These are phyloP conservation scores for Aspergillus amoenus DNA, from an alignment of 2,329 filamentous ascomycete genomes.

Conservation along the genomic window DNA sequence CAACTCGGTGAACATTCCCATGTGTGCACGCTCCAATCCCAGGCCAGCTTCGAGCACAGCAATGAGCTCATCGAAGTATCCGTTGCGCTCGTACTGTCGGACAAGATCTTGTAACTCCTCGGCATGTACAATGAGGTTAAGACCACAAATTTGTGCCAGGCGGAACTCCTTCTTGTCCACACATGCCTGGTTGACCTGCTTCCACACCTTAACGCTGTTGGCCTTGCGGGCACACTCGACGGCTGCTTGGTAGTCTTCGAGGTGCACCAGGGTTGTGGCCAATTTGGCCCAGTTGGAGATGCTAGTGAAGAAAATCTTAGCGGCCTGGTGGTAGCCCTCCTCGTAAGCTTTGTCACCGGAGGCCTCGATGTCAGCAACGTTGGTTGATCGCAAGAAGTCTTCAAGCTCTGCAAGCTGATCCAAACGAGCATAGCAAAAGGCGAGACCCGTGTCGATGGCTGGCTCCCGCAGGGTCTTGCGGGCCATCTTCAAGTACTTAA, in stretches of 20 bases:
- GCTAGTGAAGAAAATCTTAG: constrained; percentile 97
- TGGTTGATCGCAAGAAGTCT: constrained; percentile 89
- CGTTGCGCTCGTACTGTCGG: constrained; percentile 93
- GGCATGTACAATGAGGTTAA: constrained; percentile 96
- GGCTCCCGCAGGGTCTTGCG: constrained; percentile 95
- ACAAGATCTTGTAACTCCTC: constrained; percentile 92
- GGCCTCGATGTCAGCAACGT: constrained; percentile 93
- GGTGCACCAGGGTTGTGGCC: constrained; percentile 93
- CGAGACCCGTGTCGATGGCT: constrained; percentile 87
- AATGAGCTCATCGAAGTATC: constrained; percentile 98
- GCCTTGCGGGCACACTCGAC: constrained; percentile 98
- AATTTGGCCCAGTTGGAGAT: constrained; percentile 99
- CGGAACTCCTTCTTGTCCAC: constrained; percentile 98
- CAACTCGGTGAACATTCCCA: constrained; percentile 95
- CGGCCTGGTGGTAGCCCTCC: constrained; percentile 90
- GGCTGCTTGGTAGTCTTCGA: constrained; percentile 94
- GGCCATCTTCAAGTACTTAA: constrained; percentile 96
- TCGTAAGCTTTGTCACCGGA: constrained; percentile 97
- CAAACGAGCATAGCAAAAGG: constrained; percentile 88
- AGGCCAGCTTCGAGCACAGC: constrained; percentile 90
- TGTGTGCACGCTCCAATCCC: constrained; percentile 86
- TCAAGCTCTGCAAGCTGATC: constrained; percentile 91
- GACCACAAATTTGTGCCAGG: constrained; percentile 95
- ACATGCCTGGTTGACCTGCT: constrained; percentile 95
- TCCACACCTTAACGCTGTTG: constrained; percentile 99